Base-by-base conservation (phyloP, 208 protist species). In the Vickermania ingenoplastis region DNA sequence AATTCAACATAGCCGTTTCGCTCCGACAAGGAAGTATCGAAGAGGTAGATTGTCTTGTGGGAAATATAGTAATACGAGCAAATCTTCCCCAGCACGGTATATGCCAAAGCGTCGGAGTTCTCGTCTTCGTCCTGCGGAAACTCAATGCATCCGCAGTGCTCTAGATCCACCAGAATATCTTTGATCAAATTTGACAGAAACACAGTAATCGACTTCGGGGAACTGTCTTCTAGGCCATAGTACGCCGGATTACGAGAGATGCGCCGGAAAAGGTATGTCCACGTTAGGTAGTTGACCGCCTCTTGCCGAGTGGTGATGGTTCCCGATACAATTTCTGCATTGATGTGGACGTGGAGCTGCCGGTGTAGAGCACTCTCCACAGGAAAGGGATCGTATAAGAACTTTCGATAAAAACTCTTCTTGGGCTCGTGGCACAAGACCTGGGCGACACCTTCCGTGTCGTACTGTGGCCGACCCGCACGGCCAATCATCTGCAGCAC, bases 401-500 rank as follows among this genome's bases (percentile, higher is more conserved):
- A 99, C 73, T 99, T 99, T 57, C 98, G 96, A 80, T 99, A 99
- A 65, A 99, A 99, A 49, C 96, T 85, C 79, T 99, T 99, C 71
- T 99, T 99, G 13, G 92, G 81, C 68, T 99, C 97, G 62, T 99
- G 89, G 60, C 96, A 96, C 54, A 99, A 79, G 31, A 99, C 97
- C 61, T 98, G 92, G 1, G 95, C 96, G 25, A 96, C 92, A 24
- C 95, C 97, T 52, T 93, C 80, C 5, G 83, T 96, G 75, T 99
- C 98, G 64, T 91, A 98, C 76, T 98, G 96, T 17, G 98, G 98
- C 28, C 98, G 79, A 24, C 98, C 98, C 0, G 99, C 98, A 48
- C 97, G 94, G 30, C 98, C 98, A 79, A 99, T 98, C 98, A 99
- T 99, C 84, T 99, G 98, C 27, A 99, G 91, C 52, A 99, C 92